These are phyloP conservation scores for Pseudognaphalium luteoalbum DNA, from an alignment of 129 eudicot species.

Conservation along the genomic window DNA sequence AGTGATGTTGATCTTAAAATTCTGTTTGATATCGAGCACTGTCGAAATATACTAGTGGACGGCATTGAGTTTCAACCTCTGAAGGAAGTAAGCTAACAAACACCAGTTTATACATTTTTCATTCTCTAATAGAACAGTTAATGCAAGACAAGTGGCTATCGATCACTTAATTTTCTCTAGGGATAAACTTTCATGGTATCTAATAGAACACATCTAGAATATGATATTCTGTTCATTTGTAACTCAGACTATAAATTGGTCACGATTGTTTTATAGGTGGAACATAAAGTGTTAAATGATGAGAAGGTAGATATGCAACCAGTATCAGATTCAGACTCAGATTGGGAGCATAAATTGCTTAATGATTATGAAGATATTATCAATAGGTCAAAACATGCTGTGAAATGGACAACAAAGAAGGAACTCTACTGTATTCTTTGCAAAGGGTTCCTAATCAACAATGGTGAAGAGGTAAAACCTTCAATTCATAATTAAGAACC, in stretches of 20 bases:
- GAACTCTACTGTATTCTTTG: conserved; percentile 4
- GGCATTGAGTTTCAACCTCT: conserved; percentile 22
- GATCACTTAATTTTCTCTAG: too few relatives aligned
- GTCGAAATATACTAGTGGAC: conserved; percentile 6
- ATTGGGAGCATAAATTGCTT: conserved; percentile 13
- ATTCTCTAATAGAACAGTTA: background rate
- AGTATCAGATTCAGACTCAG: background rate
- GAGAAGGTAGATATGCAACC: background rate
- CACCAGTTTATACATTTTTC: background rate
- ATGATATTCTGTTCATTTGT: too few relatives aligned
- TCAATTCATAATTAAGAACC: too few relatives aligned
- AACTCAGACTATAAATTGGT: too few relatives aligned
- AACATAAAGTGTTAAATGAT: background rate
- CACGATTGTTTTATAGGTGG: background rate
- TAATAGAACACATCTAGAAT: too few relatives aligned
- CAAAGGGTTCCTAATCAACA: background rate
- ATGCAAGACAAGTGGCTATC: background rate
- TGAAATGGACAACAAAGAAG: conserved; percentile 1
- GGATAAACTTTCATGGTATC: too few relatives aligned
- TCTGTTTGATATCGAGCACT: background rate
- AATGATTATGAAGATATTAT: conserved; percentile 1
- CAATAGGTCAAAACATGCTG: background rate
- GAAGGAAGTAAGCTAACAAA: conserved; percentile 20
- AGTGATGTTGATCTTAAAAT: conserved; percentile 14
- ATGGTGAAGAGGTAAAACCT: background rate